Conservation (phyloP, 176 grass and related monocot genomes). For the Rhynchospora tenuis region DNA sequence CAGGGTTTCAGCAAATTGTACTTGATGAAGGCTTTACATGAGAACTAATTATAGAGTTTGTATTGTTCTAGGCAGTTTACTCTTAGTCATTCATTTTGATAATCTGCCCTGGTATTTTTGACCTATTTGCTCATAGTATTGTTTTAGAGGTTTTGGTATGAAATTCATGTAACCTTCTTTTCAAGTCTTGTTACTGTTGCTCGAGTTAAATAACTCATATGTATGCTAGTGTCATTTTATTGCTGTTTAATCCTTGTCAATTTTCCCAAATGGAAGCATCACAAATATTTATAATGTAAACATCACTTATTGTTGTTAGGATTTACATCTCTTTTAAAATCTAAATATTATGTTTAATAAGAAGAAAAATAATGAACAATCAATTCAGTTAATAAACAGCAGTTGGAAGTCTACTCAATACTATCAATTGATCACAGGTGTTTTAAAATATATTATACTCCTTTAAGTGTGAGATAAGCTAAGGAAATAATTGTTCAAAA, state of each 20-base stretch:
- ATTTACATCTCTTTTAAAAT: background rate
- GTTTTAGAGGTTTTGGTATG: background rate
- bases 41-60: conserved; percentile 31
- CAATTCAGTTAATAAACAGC: background rate
- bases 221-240: background rate
- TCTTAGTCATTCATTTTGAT: conserved; percentile 6
- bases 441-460: background rate
- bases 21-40: conserved; percentile 84
- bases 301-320: background rate
- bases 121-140: background rate
- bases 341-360: background rate
- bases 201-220: background rate
- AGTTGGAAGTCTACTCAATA: background rate
- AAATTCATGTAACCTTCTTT: background rate
- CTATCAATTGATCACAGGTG: background rate
- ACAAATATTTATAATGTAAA: background rate
- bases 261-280: background rate
- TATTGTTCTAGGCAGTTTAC: background rate
- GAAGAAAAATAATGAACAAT: background rate
- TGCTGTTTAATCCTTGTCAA: background rate
- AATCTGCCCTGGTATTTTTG: background rate
- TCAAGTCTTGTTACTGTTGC: background rate
- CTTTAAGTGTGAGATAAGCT: background rate
- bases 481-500: background rate
- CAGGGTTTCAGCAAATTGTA: conserved; percentile 79